A percentile compares a stretch with the other conserved stretches of the same genome.
Evolutionary conservation across 148 eudicot species (phyloP).

Genomic region (Amaranthus palmeri): DNA sequence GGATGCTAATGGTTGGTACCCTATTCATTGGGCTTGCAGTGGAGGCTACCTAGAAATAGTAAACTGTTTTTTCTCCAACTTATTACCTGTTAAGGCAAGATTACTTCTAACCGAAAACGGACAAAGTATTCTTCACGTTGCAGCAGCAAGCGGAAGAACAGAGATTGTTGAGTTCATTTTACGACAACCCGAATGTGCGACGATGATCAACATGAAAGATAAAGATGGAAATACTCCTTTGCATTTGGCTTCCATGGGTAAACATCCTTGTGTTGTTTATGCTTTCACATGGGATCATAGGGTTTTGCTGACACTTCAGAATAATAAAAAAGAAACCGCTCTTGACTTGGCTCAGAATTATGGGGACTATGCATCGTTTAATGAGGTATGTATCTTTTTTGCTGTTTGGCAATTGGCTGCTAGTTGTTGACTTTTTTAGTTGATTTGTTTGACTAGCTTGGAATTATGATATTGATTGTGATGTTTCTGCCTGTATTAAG

Average conservation of each 20-base stretch:
- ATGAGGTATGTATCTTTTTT: conserved; percentile 16
- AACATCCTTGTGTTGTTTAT: conserved; percentile 26
- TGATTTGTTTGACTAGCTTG: too few species aligned
- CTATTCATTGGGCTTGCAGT: conserved; percentile 22
- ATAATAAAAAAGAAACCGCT: conserved; percentile 20
- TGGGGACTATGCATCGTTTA: conserved; percentile 19
- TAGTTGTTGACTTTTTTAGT: too few species aligned
- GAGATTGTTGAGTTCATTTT: conserved; percentile 19
- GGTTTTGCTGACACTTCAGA: conserved; percentile 2
- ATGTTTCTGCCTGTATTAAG: too few species aligned
- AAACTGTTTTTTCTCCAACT: not conserved
- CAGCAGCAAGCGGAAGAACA: conserved; percentile 18
- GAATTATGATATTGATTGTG: too few species aligned
- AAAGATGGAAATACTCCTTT: conserved; percentile 30
- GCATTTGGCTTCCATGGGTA: conserved; percentile 27
- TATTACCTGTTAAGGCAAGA: not conserved
- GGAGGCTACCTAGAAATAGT: conserved; percentile 22
- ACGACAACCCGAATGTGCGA: not conserved
- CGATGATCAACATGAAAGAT: conserved; percentile 26
- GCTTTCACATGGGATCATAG: conserved; percentile 18
- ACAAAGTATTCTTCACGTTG: conserved; percentile 31
- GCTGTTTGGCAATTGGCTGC: too few species aligned
- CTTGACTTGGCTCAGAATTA: conserved; percentile 24
- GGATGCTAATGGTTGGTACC: conserved; percentile 23
- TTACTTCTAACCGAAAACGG: conserved; percentile 14